Base-by-base conservation (phyloP, 495 filamentous ascomycete genomes). In the Talaromyces stipitatus region DNA sequence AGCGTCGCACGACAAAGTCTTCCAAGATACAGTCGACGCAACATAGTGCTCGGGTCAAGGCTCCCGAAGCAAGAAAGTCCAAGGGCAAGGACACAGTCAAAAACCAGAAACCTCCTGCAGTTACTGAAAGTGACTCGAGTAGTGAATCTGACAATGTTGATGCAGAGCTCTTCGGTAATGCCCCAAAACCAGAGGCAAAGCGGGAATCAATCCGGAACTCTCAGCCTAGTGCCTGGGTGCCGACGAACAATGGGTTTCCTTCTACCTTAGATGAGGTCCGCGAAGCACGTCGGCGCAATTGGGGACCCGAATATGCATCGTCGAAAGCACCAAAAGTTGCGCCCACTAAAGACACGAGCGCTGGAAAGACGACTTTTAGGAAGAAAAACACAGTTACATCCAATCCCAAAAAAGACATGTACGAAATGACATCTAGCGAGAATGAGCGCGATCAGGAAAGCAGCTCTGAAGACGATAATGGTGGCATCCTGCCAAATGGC, bases 401-500 rank as follows among this genome's bases (percentile, higher is more conserved):
- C 4, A 20, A 9, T 4, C 16, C 1, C 9, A 50, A 50, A 10
- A 32, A 29, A 22, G 29, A 53, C 10, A 30, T 53, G 14, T 53
- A 30, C 22, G 29, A 53, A 14, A 53, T 53, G 50, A 26, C 23
- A 18, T 53, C 50, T 11, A 33, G 50, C 20, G 46, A 50, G 10
- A 41, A 57, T 32, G 45, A 29, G 10, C 18, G 7, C 6, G 20
- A 30, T 29, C n/a, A 32, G 2, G 33, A 57, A n/a, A 50, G 52
- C 29, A 43, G 27, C 41, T 9, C 16, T 36, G 38, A 51, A 14
- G 51, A 43, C 16, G 28, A 50, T 9, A 4, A 38, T 22, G 52
- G 58, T 28, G 50, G 54, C 27, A 46, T 61, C 12, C 29, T 63
- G 38, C 56, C 56, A 24, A 50, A 47, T 29, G 63, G 63, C 10